Base-by-base conservation (phyloP, 805 yeast species). In the Candida glaebosa region DNA sequence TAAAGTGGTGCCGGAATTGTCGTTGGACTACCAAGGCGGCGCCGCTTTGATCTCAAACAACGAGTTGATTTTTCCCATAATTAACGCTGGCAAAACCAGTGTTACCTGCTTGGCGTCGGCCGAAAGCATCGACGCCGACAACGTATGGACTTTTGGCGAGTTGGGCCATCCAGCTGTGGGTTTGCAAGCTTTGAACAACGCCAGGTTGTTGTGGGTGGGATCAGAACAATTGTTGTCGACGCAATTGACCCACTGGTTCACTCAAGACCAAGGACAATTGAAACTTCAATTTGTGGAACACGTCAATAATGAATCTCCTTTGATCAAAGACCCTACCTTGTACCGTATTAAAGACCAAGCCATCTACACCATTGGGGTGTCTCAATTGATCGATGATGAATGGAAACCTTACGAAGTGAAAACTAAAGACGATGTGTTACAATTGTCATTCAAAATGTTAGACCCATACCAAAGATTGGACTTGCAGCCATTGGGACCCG, bases 391-490 rank as follows among this genome's bases (percentile, higher is more conserved):
- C 17, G 52, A 68, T 36, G 79, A 77, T 30, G 49, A 64, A 40
- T 93, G 96, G 96, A 69, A 58, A 10, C 95, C 96, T 22, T 88
- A 62, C 58, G 54, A 51, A 20, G 60, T 65, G 15, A 38, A 44
- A 15, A 39, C 48, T 24, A 61, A 57, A 5, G 71, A 69, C 31
- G 73, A 76, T 39, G 85, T 83, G 45, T 60, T 87, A 42, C 99
- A 93, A 67, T 69, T 93, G 42, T 90, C 88, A 54, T 80, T 89
- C 61, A 79, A 77, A 54, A 83, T 93, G 91, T 76, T 93, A 48
- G 98, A 93, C 60, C 99, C 99, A 33, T 93, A 91, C 69, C 89
- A 89, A 58, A 81, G 99, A 57, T 58, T 91, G 43, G 80, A 75
- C 46, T 67, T 93, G 54, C 51, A 61, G 15, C 71, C 75, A 20